phyloP scores from a whole-genome alignment of 1,284 basidiomycete species.

The Waitea zeae region DNA sequence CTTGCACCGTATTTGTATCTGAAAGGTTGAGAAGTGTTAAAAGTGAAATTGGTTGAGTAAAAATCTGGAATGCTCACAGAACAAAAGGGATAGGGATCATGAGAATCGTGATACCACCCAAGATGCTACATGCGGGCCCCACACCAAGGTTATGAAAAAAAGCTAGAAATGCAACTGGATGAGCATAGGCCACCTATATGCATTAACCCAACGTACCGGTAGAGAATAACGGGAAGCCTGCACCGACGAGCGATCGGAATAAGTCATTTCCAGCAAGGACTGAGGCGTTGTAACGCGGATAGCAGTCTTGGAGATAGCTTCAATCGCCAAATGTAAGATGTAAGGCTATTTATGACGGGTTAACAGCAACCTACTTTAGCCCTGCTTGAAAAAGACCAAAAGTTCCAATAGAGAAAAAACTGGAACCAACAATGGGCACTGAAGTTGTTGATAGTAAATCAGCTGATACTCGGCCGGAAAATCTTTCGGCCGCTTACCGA shows the following conservation, averaged over 20 bases:
- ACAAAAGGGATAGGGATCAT: conserved; percentile 14
- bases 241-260: conserved; percentile 17
- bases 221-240: conserved; percentile 19
- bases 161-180: no score
- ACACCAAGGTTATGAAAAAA: no score
- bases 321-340: no score
- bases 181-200: conserved; percentile 11
- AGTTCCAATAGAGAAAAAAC: conserved; percentile 11
- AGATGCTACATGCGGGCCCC: conserved; percentile 15
- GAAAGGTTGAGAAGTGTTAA: no score
- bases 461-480: background rate
- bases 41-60: no score
- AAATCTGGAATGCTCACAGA: no score
- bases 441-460: conserved; percentile 1
- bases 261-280: conserved; percentile 21
- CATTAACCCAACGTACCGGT: no score
- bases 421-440: conserved; percentile 11
- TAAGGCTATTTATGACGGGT: no score
- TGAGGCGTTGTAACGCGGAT: conserved; percentile 17
- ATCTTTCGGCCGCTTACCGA: conserved; percentile 1
- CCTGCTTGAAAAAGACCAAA: conserved; percentile 17
- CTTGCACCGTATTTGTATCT: no score
- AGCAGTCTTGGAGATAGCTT: conserved; percentile 17
- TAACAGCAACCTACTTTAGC: no score
- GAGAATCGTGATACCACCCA: conserved; percentile 14